Base-by-base conservation (phyloP, 768 basidiomycete species). In the Porphyrellus cyaneotinctus region DNA sequence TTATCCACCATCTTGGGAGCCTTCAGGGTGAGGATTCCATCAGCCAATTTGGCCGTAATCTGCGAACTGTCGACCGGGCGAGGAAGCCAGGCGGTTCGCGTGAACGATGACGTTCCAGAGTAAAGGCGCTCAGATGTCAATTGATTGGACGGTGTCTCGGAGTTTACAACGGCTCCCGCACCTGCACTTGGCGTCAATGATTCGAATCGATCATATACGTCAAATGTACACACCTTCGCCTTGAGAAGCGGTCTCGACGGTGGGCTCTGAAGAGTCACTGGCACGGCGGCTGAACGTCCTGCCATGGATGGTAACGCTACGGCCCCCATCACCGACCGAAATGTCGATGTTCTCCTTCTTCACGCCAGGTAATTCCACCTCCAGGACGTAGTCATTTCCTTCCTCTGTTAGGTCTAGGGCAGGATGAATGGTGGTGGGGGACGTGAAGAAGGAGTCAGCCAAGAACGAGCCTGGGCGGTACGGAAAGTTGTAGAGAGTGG, bases 301-400 rank as follows among this genome's bases (percentile, higher is more conserved):
- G 9, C 88, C 88, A 64, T 87, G 81, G 51, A 91, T 88, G 4
- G 83, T 88, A 51, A 90, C 64, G 55, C 81, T 87, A 51, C 80
- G 76, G 3, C 87, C 88, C 15, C 77, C 80, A 51, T 88, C 84
- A 10, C 86, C 85, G 52, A 91, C 74, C 9, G 81, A 77, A 46
- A 91, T 77, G 50, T 87, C 78, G 10, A 90, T 64, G 60, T 89
- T 82, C 59, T 90, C 87, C 72, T 84, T 88, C 66, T 81, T 83
- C 24, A 91, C 81, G 1, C 88, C 88, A 20, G 88, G 89, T 24
- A 91, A 62, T 61, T 91, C 89, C 2, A 87, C 87, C 61, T 90
- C 85, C 37, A 91, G 72, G 47, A 88, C 56, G 58, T 86, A 90
- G 36, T 75, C 72, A 65, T 82, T 75, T 1, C 77, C 81, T 52